phyloP scores from a whole-genome alignment of 441 rosid species.

The Populus tomentosa region DNA sequence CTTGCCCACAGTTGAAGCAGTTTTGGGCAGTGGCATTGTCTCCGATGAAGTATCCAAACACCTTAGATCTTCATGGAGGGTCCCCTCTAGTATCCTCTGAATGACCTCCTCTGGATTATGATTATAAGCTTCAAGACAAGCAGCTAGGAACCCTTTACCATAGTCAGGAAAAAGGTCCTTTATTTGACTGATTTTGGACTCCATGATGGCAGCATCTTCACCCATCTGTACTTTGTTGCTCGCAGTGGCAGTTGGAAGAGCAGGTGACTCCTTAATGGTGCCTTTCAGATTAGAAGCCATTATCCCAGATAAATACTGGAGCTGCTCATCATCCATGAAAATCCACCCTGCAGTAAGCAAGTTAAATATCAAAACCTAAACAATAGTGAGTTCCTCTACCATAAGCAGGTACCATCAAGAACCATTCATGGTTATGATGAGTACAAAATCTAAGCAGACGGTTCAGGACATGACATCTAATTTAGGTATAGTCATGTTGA shows the following conservation, averaged over 20 bases:
- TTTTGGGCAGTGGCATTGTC: slow-evolving; percentile 50
- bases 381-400: neutral
- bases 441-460: neutral
- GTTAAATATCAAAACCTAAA: slow-evolving; percentile 1
- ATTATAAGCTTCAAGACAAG: slow-evolving; percentile 91
- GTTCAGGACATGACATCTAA: too few relatives aligned
- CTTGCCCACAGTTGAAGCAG: slow-evolving; percentile 35
- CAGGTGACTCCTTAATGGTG: slow-evolving; percentile 29
- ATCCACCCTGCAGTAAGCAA: slow-evolving; percentile 69
- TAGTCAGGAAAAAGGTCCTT: slow-evolving; percentile 91
- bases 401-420: neutral
- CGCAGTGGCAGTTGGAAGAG: slow-evolving; percentile 25
- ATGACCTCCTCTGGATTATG: slow-evolving; percentile 92
- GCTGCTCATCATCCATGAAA: slow-evolving; percentile 68
- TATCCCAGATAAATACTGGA: slow-evolving; percentile 73
- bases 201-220: slow-evolving; percentile 70
- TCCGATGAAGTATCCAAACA: slow-evolving; percentile 65
- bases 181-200: slow-evolving; percentile 85
- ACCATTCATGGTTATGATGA: neutral
- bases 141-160: slow-evolving; percentile 78
- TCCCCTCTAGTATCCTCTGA: slow-evolving; percentile 91
- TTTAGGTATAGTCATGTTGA: too few relatives aligned
- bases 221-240: slow-evolving; percentile 43
- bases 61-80: slow-evolving; percentile 76
- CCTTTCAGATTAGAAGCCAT: slow-evolving; percentile 34